Evolutionary conservation across 331 rosid genomes (phyloP).

Genomic region (Malus hybrid): DNA sequence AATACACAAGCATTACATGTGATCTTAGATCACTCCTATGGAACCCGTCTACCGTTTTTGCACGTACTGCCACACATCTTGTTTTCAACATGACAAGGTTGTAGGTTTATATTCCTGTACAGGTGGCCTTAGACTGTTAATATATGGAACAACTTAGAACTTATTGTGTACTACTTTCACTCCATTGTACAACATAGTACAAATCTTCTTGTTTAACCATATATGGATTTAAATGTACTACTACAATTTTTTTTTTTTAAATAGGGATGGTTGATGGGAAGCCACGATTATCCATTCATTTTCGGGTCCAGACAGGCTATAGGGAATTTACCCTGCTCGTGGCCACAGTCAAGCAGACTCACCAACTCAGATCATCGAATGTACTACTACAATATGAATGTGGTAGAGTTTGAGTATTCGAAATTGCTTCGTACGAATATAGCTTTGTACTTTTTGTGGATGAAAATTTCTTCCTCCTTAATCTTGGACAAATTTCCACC

Average conservation of each 20-base stretch:
- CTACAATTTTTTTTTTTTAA: no score
- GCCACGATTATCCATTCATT: no score
- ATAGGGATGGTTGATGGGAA: no score
- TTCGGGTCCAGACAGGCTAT: no score
- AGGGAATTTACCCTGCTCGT: no score
- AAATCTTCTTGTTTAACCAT: neutral
- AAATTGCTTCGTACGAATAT: neutral
- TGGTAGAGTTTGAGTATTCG: neutral
- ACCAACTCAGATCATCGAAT: neutral
- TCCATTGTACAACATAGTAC: neutral
- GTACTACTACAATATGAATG: neutral
- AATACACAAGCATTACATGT: neutral
- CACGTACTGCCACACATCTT: neutral
- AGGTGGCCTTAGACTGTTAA: neutral
- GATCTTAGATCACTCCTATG: neutral
- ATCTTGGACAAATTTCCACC: no score
- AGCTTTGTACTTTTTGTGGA: neutral
- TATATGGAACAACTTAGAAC: neutral
- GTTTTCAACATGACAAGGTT: neutral
- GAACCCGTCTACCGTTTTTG: neutral
- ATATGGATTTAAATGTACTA: neutral
- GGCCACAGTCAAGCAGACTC: no score
- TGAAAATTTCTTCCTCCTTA: no score
- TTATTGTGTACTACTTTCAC: neutral
- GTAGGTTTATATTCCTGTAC: neutral